Conservation (phyloP, 2,329 filamentous ascomycete genomes). For the Colletotrichum tofieldiae region DNA sequence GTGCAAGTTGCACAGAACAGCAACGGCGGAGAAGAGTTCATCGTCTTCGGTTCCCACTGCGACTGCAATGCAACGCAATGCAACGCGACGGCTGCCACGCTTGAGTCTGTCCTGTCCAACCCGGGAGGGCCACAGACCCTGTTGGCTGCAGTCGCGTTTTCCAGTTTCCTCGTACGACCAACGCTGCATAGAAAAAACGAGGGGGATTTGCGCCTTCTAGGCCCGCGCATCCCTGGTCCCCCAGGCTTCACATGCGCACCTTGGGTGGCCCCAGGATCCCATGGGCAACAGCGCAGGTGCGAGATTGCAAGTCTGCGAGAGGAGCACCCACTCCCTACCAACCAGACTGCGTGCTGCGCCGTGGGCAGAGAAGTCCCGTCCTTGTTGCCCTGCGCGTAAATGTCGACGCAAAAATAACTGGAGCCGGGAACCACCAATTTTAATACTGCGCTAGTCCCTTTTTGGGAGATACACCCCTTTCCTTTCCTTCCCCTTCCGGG, state of each 20-base stretch:
- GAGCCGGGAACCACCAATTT: conserved; percentile 29
- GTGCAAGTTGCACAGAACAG: background rate
- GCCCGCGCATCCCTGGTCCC: background rate
- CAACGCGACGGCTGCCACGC: conserved; percentile 3
- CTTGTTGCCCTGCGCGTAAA: conserved; percentile 4
- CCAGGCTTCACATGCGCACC: conserved; percentile 23
- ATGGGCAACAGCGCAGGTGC: conserved; percentile 2
- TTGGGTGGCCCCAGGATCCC: conserved; percentile 1
- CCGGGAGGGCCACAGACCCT: background rate
- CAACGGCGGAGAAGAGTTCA: background rate
- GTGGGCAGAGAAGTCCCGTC: background rate
- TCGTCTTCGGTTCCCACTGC: background rate
- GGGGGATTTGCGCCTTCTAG: conserved; percentile 11
- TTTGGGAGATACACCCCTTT: conserved; percentile 31
- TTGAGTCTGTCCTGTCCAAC: background rate
- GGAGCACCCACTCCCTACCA: background rate
- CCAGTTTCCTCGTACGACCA: conserved; percentile 12
- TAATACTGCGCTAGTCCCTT: conserved; percentile 20
- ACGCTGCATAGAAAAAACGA: conserved; percentile 1
- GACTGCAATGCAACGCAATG: conserved; percentile 7
- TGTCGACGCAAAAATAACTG: conserved; percentile 38
- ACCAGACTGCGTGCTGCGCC: background rate
- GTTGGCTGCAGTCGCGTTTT: background rate
- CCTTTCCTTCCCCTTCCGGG: conserved; percentile 35
- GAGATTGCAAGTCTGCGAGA: background rate